Conservation (phyloP, 192 early-diverging fungal genomes). For the Backusella luteola region DNA sequence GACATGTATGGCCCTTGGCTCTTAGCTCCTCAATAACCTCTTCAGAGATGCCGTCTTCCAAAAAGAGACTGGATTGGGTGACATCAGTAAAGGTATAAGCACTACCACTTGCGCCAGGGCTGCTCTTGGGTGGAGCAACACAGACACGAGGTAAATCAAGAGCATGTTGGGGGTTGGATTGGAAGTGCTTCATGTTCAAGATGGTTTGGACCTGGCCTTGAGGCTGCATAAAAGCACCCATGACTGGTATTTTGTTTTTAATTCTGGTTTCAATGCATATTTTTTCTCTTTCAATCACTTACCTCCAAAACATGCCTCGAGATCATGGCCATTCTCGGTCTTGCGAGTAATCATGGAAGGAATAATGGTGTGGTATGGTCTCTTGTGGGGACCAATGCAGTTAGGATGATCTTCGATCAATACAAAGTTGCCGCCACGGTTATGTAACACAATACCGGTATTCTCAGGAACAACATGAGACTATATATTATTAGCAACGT, state of each 20-base stretch:
- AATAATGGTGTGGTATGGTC: conserved; percentile 83
- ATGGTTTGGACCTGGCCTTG: conserved; percentile 83
- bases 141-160: conserved; percentile 71
- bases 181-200: conserved; percentile 59
- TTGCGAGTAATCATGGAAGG: conserved; percentile 61
- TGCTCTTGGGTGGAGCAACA: conserved; percentile 41
- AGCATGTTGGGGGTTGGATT: conserved; percentile 62
- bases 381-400: conserved; percentile 61
- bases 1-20: conserved; percentile 57
- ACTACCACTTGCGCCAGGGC: conserved; percentile 13
- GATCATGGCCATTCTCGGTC: conserved; percentile 29
- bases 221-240: conserved; percentile 83
- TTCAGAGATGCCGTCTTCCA: conserved; percentile 64
- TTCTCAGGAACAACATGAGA: conserved; percentile 52
- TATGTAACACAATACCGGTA: conserved; percentile 69
- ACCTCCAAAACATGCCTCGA: conserved; percentile 50
- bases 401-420: conserved; percentile 62
- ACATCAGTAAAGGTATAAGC: conserved; percentile 31
- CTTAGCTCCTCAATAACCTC: conserved; percentile 44
- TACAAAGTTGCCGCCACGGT: conserved; percentile 66
- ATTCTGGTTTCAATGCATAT: too few relatives aligned
- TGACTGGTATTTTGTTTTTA: conserved; percentile 44
- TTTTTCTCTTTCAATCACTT: not conserved
- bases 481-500: conserved; percentile 23
- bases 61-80: conserved; percentile 36